Evolutionary conservation across 805 yeast species (phyloP).

Genomic region (Zygoascus tannicola): DNA sequence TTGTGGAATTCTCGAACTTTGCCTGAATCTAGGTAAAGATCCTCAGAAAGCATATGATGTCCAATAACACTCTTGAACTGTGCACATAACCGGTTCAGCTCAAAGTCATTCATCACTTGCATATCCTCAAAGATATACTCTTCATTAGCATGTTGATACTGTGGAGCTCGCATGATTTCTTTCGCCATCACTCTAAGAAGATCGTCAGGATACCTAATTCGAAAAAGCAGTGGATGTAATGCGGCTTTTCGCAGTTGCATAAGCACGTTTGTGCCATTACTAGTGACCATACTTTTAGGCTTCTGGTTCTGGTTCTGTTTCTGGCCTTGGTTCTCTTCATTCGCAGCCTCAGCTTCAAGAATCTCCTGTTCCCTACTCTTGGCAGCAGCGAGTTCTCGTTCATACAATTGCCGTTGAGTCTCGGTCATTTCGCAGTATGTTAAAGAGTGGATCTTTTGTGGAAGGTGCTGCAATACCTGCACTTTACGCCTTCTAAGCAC

Average conservation of each 20-base stretch:
- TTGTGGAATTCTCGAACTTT: slow-evolving; percentile 53
- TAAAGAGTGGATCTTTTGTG: slow-evolving; percentile 58
- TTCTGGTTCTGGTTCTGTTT: slow-evolving; percentile 18
- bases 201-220: slow-evolving; percentile 51
- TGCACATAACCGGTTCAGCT: slow-evolving; percentile 63
- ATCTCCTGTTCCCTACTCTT: slow-evolving; percentile 17
- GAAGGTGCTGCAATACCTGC: slow-evolving; percentile 85
- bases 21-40: slow-evolving; percentile 61
- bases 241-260: slow-evolving; percentile 91
- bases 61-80: slow-evolving; percentile 59
- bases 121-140: slow-evolving; percentile 83
- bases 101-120: slow-evolving; percentile 91
- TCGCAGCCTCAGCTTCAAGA: neutral
- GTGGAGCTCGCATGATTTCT: slow-evolving; percentile 71
- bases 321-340: slow-evolving; percentile 23
- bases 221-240: slow-evolving; percentile 79
- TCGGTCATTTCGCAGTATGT: slow-evolving; percentile 55
- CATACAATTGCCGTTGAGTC: slow-evolving; percentile 51
- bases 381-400: slow-evolving; percentile 40
- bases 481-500: slow-evolving; percentile 84
- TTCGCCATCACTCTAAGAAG: slow-evolving; percentile 58
- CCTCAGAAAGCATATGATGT: slow-evolving; percentile 42
- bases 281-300: neutral
- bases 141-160: slow-evolving; percentile 66
- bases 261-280: slow-evolving; percentile 43